Percentiles rank a stretch among this genome's conserved stretches.
phyloP scores from a whole-genome alignment of 805 yeast genomes.

The Saccharomyces cerevisiae region DNA sequence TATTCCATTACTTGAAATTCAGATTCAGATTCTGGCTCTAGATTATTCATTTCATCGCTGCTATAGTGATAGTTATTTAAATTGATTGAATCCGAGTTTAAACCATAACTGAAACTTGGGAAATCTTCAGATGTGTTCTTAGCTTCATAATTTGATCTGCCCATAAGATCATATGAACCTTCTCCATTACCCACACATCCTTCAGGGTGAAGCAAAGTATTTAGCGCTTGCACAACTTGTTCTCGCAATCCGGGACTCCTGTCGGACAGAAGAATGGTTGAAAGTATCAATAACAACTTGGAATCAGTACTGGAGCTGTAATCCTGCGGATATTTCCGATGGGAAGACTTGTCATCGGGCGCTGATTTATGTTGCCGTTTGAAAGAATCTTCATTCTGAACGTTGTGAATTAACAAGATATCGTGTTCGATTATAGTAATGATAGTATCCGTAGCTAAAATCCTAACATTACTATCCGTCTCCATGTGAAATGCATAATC shows the following conservation, averaged over 20 bases:
- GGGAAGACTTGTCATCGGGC: constrained; percentile 3
- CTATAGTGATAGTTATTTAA: constrained; percentile 4
- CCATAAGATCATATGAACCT: constrained; percentile 1
- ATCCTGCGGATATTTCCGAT: neutral
- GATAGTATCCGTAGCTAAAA: constrained; percentile 71
- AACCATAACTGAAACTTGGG: constrained; percentile 2
- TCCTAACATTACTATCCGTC: constrained; percentile 37
- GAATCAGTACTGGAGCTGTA: constrained; percentile 38
- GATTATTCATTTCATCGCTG: constrained; percentile 18
- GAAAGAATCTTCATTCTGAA: constrained; percentile 15
- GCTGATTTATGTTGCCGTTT: neutral
- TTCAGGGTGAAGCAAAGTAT: constrained; percentile 58
- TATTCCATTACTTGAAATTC: constrained; percentile 23
- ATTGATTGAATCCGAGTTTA: constrained; percentile 2
- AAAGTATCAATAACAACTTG: constrained; percentile 47
- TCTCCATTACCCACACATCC: constrained; percentile 22
- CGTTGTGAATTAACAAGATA: constrained; percentile 45
- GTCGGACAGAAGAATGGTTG: constrained; percentile 55
- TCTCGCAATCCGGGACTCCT: constrained; percentile 63
- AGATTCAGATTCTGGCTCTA: constrained; percentile 4
- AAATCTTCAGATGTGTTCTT: neutral
- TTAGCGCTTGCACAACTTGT: constrained; percentile 78
- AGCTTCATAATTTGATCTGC: neutral
- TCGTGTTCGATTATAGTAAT: constrained; percentile 81
- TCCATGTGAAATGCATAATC: constrained; percentile 59